These are phyloP conservation scores for Physcomitrium patens DNA, from an alignment of 225 moss, liverwort and hornwort genomes.

Conservation along the genomic window DNA sequence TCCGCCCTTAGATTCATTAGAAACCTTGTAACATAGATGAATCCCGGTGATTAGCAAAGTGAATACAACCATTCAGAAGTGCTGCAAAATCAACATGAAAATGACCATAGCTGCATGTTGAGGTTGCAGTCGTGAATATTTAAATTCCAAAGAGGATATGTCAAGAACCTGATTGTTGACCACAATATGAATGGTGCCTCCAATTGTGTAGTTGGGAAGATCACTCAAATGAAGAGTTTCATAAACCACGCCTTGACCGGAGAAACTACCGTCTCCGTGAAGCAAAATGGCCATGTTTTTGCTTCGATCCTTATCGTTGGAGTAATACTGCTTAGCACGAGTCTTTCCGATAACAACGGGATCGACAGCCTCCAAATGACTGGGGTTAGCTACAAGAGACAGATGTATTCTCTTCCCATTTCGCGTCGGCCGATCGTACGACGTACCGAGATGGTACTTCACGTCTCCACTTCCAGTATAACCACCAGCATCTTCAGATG, in stretches of 20 bases:
- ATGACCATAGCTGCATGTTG: background rate
- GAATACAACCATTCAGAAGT: background rate
- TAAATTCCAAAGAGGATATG: conserved; percentile 19
- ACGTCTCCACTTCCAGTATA: conserved; percentile 99
- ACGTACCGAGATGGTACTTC: conserved; percentile 97
- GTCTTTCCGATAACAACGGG: conserved; percentile 98
- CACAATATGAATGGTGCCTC: conserved; percentile 96
- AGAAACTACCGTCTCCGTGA: conserved; percentile 97
- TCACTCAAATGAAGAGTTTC: conserved; percentile 95
- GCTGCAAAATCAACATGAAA: background rate
- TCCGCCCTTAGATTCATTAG: background rate
- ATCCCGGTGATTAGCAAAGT: background rate
- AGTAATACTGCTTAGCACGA: conserved; percentile 92
- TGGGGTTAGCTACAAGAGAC: conserved; percentile 95
- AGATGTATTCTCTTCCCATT: conserved; percentile 90
- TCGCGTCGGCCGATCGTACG: conserved; percentile 88
- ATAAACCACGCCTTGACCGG: conserved; percentile 96
- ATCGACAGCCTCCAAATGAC: conserved; percentile 95
- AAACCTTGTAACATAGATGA: background rate
- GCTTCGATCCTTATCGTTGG: conserved; percentile 71
- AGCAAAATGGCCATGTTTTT: conserved; percentile 91
- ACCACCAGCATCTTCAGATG: conserved; percentile 88
- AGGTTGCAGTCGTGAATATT: background rate
- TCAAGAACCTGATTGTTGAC: conserved; percentile 91
- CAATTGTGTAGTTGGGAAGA: conserved; percentile 88